Evolutionary conservation across 78 protist genomes (phyloP), one percentile per base, ranked within the genome.

Genomic region (Tieghemostelium lacteum): DNA sequence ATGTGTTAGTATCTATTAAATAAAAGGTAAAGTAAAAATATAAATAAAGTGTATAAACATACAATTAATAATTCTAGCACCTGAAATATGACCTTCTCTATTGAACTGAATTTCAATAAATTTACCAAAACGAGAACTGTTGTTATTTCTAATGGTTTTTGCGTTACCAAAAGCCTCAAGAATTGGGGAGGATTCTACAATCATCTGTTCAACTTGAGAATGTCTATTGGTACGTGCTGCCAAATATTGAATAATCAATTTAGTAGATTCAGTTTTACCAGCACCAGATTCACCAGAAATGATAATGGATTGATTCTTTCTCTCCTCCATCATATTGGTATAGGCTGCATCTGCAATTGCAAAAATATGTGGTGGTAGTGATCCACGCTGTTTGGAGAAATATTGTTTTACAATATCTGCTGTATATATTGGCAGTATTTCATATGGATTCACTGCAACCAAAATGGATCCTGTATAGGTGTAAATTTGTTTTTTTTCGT

Each of bases 251-350:
- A 96, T 73, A 33, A 86, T 61, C 37, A 94, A 70, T 91, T 97
- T 97, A 26, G 97, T 95, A 4, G 95, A 72, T 80, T 96, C 98
- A 2, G 98, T 96, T 85, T 97, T 97, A 28, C 97, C 98, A n/a
- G 97, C 98, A 34, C 98, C 98, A 4, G 96, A 92, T 95, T 97
- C 98, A 42, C 98, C 98, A 39, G 93, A 65, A 57, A 89, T 78
- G 19, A 89, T 78, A 6, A 89, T 69, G 3, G 88, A 78, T 24
- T 75, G 92, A 57, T 80, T 69, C 58, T 75, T 57, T 33, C 83
- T 37, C 20, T 80, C 74, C 16, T 89, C 94, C 6, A 94, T 60
- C 98, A 96, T 96, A 80, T 55, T 42, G 26, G 96, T 92, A 91
- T 88, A 96, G 50, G 98, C 95, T 2, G 75, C 71, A 74, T 96